Percentiles rank a stretch among this genome's conserved stretches.
Conservation (phyloP, 1,284 basidiomycete genomes). For the Pseudozyma pruni region DNA sequence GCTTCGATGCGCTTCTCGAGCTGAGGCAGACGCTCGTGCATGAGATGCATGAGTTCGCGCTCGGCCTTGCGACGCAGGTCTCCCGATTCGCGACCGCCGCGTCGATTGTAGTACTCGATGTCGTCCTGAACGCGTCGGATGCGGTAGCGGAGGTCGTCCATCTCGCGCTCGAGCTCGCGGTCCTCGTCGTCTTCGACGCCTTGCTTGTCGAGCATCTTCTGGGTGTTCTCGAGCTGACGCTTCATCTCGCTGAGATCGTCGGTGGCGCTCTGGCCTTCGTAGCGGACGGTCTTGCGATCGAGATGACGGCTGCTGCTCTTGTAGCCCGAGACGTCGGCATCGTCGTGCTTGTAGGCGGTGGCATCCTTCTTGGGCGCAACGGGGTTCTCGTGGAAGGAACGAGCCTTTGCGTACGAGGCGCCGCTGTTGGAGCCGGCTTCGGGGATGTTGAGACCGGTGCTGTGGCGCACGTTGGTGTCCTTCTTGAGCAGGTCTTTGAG, state of each 20-base stretch:
- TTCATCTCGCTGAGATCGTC: slow-evolving; percentile 86
- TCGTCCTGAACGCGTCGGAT: slow-evolving; percentile 92
- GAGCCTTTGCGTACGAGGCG: slow-evolving; percentile 73
- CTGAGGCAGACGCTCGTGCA: slow-evolving; percentile 91
- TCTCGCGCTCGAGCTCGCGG: slow-evolving; percentile 79
- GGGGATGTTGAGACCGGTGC: slow-evolving; percentile 69
- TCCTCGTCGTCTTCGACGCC: slow-evolving; percentile 82
- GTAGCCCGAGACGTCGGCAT: slow-evolving; percentile 74
- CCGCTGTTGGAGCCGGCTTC: slow-evolving; percentile 65
- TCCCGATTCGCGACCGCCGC: slow-evolving; percentile 78
- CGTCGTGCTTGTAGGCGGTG: slow-evolving; percentile 89
- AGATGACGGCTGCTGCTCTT: slow-evolving; percentile 87
- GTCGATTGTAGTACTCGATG: slow-evolving; percentile 84
- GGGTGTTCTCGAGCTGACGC: slow-evolving; percentile 82
- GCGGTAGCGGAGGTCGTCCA: slow-evolving; percentile 85
- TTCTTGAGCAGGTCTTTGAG: slow-evolving; percentile 89
- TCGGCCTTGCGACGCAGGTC: slow-evolving; percentile 88
- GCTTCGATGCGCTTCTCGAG: slow-evolving; percentile 86
- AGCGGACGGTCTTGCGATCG: slow-evolving; percentile 84
- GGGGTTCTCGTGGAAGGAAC: slow-evolving; percentile 74
- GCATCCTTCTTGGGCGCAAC: slow-evolving; percentile 80
- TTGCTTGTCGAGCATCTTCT: slow-evolving; percentile 81
- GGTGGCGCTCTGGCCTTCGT: slow-evolving; percentile 75
- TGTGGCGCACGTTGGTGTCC: slow-evolving; percentile 72
- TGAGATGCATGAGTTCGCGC: slow-evolving; percentile 83